phyloP scores from a whole-genome alignment of 805 yeast genomes.

The Saturnispora sanitii region DNA sequence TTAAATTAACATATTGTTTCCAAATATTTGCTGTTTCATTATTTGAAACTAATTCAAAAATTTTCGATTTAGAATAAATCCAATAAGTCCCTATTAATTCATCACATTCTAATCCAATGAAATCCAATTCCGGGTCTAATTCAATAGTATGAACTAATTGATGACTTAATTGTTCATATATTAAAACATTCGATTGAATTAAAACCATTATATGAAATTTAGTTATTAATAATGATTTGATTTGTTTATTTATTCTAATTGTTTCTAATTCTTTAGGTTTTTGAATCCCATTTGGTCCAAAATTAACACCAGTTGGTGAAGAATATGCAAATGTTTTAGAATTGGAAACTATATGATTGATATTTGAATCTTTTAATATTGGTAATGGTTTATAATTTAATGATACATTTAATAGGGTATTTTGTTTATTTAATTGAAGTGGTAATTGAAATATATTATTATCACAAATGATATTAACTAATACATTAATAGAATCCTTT shows the following conservation, averaged over 20 bases:
- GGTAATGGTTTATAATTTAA: slow-evolving; percentile 9
- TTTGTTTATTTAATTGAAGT: neutral
- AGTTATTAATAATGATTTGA: slow-evolving; percentile 37
- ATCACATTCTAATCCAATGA: slow-evolving; percentile 44
- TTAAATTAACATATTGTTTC: slow-evolving; percentile 45
- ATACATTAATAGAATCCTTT: neutral
- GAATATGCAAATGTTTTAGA: slow-evolving; percentile 5
- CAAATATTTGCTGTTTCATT: slow-evolving; percentile 71
- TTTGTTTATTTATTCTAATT: slow-evolving; percentile 9
- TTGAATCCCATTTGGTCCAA: slow-evolving; percentile 7
- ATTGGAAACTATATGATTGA: slow-evolving; percentile 5
- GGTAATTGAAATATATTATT: slow-evolving; percentile 5
- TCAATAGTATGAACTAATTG: slow-evolving; percentile 33
- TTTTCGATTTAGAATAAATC: slow-evolving; percentile 51
- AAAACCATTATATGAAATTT: slow-evolving; percentile 45
- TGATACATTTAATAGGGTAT: neutral
- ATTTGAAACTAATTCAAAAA: slow-evolving; percentile 63
- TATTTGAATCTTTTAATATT: neutral
- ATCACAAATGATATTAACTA: neutral
- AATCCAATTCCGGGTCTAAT: slow-evolving; percentile 24
- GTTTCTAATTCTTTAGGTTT: slow-evolving; percentile 17
- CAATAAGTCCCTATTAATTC: slow-evolving; percentile 52
- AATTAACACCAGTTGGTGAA: slow-evolving; percentile 6
- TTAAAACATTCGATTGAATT: slow-evolving; percentile 31
- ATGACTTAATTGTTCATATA: slow-evolving; percentile 44